Evolutionary conservation across 768 basidiomycete species (phyloP).

Genomic region (Sporobolomyces pararoseus): DNA sequence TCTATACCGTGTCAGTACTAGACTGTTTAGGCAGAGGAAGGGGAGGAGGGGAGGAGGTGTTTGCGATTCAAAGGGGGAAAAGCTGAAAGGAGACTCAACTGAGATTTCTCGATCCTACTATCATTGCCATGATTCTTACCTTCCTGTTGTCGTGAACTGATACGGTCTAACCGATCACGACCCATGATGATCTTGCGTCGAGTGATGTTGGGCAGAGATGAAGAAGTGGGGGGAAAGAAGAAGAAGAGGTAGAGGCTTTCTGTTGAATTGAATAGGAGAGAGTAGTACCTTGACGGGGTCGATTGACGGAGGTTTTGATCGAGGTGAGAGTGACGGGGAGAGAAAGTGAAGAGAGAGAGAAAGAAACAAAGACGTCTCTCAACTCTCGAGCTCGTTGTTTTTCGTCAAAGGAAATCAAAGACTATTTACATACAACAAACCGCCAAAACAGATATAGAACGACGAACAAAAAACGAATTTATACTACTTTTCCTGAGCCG

Average conservation of each 20-base stretch:
- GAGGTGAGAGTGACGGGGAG: background rate
- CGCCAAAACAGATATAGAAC: no score
- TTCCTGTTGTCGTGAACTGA: background rate
- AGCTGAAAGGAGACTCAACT: background rate
- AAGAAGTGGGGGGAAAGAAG: background rate
- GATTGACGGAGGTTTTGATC: no score
- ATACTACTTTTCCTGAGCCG: background rate
- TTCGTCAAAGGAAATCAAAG: background rate
- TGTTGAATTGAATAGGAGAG: no score
- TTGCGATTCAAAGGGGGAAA: background rate
- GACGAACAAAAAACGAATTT: no score
- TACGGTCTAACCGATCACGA: conserved; percentile 1
- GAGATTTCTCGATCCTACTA: background rate
- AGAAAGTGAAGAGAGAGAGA: conserved; percentile 1
- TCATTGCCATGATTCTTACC: background rate
- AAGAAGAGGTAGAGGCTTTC: no score
- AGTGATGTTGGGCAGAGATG: background rate
- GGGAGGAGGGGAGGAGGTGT: background rate
- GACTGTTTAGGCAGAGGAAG: no score
- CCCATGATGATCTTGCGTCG: conserved; percentile 12
- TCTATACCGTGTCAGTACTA: no score
- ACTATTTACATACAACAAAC: background rate
- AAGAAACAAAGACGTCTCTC: background rate
- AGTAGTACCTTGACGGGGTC: no score
- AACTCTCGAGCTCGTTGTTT: no score